A percentile compares a stretch with the other conserved stretches of the same genome.
Conservation (phyloP, 1,284 basidiomycete genomes). For the Tilletia setariae region DNA sequence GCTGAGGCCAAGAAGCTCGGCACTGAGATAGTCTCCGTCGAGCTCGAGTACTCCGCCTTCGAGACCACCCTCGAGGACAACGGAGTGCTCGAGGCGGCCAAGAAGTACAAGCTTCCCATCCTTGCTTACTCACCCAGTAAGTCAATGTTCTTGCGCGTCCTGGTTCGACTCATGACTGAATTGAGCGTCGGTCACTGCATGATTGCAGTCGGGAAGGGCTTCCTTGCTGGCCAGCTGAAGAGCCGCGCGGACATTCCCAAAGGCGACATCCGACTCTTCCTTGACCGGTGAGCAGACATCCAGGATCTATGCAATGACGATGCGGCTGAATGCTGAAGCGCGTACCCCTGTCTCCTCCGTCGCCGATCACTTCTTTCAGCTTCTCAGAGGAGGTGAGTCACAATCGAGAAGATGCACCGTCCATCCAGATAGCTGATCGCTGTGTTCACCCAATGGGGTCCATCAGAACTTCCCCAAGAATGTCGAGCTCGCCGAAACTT, state of each 20-base stretch:
- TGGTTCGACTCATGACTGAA: background rate
- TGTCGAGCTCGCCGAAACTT: slow-evolving; percentile 59
- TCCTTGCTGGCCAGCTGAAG: slow-evolving; percentile 63
- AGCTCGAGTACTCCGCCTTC: slow-evolving; percentile 68
- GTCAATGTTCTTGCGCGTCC: background rate
- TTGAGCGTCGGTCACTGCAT: background rate
- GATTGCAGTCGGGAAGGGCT: slow-evolving; percentile 53
- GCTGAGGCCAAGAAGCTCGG: slow-evolving; percentile 21
- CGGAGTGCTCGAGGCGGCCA: slow-evolving; percentile 55
- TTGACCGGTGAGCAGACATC: too few species aligned
- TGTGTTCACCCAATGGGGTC: too few species aligned
- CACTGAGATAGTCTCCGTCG: slow-evolving; percentile 60
- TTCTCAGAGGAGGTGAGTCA: slow-evolving; percentile 3
- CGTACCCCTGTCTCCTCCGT: too few species aligned
- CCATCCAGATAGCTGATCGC: background rate
- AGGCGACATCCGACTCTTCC: slow-evolving; percentile 58
- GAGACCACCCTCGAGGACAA: slow-evolving; percentile 58
- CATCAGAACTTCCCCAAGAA: slow-evolving; percentile 64
- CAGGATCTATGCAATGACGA: too few species aligned
- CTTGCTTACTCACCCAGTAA: slow-evolving; percentile 61
- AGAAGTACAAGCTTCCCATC: slow-evolving; percentile 61
- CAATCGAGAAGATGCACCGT: too few species aligned
- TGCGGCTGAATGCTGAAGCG: too few species aligned
- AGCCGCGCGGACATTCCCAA: slow-evolving; percentile 61
- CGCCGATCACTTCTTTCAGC: too few species aligned